Evolutionary conservation across 495 filamentous ascomycete species (phyloP), one percentile per base, ranked within the genome.

Genomic region (Penicillium tannophilum): DNA sequence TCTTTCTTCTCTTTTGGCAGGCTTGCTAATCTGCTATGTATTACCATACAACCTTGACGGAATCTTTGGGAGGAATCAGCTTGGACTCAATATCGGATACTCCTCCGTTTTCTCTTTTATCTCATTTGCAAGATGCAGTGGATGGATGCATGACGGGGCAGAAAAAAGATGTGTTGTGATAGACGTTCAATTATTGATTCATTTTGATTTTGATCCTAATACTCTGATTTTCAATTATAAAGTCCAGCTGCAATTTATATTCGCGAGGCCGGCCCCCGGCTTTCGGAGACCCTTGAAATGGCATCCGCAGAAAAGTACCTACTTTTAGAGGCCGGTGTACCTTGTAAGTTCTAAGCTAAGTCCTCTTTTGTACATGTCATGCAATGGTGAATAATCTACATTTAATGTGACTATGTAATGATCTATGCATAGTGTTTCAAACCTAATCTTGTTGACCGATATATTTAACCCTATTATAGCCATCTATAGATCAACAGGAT

Each of bases 11-110:
- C 46, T 46, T 53, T 54, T 56, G 56, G 46, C 60, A 60, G 58
- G 39, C 33, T 36, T 42, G 26, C 35, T 55, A 49, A 24, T 44
- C 64, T 65, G 63, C 63, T 62, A 42, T 74, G 69, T 72, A 71
- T 71, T 69, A 71, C 48, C 67, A 66, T 64, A 68, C 65, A 61
- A 62, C 49, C 35, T 59, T 41, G 39, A 41, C 39, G 16, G 39
- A 41, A 17, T 41, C 39, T 41, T n/a, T 6, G 31, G 23, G 42
- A 23, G 30, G 43, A 20, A 28, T 26, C 20, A 42, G 35, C 26
- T 31, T 24, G 46, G 14, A 23, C 42, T 17, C 41, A 2, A n/a
- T 41, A 41, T 17, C 14, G 33, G 33, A 36, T 36, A 41, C 17
- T 48, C 35, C 28, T 19, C 35, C n/a, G 24, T 52, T 33, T 41